phyloP scores from a whole-genome alignment of 495 filamentous ascomycete genomes.

The Aspergillus diversus region DNA sequence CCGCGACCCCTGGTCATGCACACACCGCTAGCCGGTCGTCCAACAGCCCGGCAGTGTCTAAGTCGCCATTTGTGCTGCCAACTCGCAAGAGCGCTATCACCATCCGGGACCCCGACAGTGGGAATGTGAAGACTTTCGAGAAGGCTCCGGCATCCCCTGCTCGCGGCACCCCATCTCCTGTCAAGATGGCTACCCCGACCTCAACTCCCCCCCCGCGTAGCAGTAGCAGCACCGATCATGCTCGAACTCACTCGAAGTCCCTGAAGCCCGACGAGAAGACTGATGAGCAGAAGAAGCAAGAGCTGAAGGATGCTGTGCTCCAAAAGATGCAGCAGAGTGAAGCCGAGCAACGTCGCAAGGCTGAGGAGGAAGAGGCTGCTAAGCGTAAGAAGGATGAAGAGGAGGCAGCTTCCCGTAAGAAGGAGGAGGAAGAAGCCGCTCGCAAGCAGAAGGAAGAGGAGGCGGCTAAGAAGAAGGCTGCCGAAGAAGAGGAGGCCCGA shows the following conservation, averaged over 20 bases:
- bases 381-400: conserved; percentile 52
- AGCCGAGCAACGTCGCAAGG: conserved; percentile 55
- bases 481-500: conserved; percentile 35
- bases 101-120: conserved; percentile 79
- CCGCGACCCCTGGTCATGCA: conserved; percentile 62
- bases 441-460: conserved; percentile 37
- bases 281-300: conserved; percentile 70
- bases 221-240: conserved; percentile 58
- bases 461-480: conserved; percentile 31
- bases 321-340: conserved; percentile 61
- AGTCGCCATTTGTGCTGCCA: conserved; percentile 57
- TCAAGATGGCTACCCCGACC: conserved; percentile 66
- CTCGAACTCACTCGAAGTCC: conserved; percentile 60
- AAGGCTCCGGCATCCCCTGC: conserved; percentile 60
- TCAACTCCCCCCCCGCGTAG: conserved; percentile 63
- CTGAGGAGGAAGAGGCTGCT: conserved; percentile 50
- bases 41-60: conserved; percentile 55
- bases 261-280: conserved; percentile 67
- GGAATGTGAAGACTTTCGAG: conserved; percentile 62
- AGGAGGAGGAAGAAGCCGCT: conserved; percentile 34
- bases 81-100: conserved; percentile 66
- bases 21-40: conserved; percentile 60
- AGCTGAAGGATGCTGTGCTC: conserved; percentile 68
- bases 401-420: conserved; percentile 28
- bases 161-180: conserved; percentile 57